A percentile compares a stretch with the other conserved stretches of the same genome.
phyloP scores from a whole-genome alignment of 176 grass and related monocot genomes.

The Eragrostis nindensis region DNA sequence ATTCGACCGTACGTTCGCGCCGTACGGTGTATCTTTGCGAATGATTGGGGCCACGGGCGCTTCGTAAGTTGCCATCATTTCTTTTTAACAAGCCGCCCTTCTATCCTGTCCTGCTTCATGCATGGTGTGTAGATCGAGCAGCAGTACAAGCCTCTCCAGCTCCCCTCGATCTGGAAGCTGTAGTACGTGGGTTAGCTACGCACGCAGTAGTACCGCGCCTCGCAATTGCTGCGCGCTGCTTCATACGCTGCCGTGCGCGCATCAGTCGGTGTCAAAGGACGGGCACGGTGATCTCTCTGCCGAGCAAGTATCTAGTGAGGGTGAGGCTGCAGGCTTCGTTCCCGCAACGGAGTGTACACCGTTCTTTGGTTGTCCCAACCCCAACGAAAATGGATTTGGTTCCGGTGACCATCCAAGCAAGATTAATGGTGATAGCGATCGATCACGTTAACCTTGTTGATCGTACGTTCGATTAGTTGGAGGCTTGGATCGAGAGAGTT shows the following conservation, averaged over 20 bases:
- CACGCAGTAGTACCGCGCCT: background rate
- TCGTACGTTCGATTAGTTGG: too few species aligned
- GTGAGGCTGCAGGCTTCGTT: background rate
- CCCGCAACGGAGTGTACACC: background rate
- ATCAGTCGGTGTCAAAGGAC: slow-evolving; percentile 5
- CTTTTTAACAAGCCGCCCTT: too few species aligned
- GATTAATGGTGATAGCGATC: too few species aligned
- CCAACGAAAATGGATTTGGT: too few species aligned
- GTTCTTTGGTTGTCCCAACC: background rate
- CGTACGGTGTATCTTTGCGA: background rate
- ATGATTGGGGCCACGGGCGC: background rate
- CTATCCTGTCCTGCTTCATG: too few species aligned
- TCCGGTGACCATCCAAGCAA: too few species aligned
- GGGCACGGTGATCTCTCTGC: background rate
- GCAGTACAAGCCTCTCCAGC: background rate
- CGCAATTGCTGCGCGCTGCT: background rate
- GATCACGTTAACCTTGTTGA: too few species aligned
- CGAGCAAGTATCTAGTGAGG: too few species aligned
- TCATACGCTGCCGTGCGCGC: background rate
- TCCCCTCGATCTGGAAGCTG: background rate
- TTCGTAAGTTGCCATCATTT: too few species aligned
- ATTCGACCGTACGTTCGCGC: background rate
- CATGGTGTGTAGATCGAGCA: background rate
- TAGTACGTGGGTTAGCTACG: background rate
- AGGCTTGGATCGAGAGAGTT: background rate